Conservation (phyloP, 441 rosid genomes). For the Hura crepitans region DNA sequence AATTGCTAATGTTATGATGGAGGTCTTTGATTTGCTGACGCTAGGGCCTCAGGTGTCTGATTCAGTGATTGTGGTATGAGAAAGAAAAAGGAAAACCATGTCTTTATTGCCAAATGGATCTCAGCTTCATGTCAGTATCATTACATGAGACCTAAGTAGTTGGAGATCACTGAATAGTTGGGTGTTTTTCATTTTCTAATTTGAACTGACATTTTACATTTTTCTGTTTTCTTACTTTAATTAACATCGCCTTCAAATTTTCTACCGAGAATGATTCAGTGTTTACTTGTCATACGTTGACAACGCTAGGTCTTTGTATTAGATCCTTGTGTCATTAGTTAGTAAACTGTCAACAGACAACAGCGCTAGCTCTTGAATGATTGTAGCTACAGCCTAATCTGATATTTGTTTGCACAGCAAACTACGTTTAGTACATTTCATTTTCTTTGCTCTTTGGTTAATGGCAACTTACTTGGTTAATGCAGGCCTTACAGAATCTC, state of each 20-base stretch:
- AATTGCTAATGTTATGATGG: not conserved
- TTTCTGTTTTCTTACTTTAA: not conserved
- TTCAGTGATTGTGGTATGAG: not conserved
- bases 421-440: not conserved
- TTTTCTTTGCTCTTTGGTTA: not conserved
- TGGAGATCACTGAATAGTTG: not conserved
- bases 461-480: constrained; percentile 22
- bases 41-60: not conserved
- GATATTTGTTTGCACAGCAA: not conserved
- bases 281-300: not conserved
- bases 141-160: constrained; percentile 12
- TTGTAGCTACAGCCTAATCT: not conserved
- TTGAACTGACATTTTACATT: not conserved
- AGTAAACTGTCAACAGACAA: not conserved
- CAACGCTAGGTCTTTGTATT: not conserved
- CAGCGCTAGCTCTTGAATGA: not conserved
- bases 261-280: not conserved
- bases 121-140: too few species aligned
- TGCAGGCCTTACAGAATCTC: constrained; percentile 92
- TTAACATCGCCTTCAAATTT: constrained; percentile 6
- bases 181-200: not conserved
- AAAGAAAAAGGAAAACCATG: not conserved
- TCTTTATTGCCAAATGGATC: constrained; percentile 4
- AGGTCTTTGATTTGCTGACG: constrained; percentile 8
- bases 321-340: not conserved